A percentile compares a stretch with the other conserved stretches of the same genome.
Evolutionary conservation across 805 yeast species (phyloP).

Genomic region (Candida boidinii): DNA sequence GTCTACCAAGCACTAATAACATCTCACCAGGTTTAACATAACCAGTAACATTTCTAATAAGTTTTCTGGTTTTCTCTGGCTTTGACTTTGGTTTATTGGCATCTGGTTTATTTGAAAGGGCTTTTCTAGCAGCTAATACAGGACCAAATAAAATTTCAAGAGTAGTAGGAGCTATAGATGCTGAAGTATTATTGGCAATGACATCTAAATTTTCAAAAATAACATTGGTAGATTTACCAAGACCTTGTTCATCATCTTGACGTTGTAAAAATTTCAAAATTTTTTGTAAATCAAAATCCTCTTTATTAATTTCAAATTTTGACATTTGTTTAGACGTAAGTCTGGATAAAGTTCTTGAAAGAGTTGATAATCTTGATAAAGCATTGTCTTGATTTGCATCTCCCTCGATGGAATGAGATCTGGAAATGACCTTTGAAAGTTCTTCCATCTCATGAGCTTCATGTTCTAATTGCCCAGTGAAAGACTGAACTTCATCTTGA

Average conservation of each 20-base stretch:
- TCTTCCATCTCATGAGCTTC: too few species aligned
- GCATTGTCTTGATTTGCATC: too few species aligned
- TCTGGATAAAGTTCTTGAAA: slow-evolving; percentile 12
- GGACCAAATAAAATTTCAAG: slow-evolving; percentile 30
- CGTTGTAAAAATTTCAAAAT: slow-evolving; percentile 29
- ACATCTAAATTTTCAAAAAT: slow-evolving; percentile 31
- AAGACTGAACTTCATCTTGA: too few species aligned
- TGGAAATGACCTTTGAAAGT: too few species aligned
- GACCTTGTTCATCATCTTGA: slow-evolving; percentile 37
- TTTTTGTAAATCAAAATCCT: slow-evolving; percentile 32
- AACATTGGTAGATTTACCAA: slow-evolving; percentile 38
- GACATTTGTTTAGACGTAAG: slow-evolving; percentile 12
- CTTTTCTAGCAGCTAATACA: not conserved
- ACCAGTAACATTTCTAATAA: slow-evolving; percentile 16
- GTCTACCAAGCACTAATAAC: slow-evolving; percentile 57
- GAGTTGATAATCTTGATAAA: slow-evolving; percentile 9
- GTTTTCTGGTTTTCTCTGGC: slow-evolving; percentile 14
- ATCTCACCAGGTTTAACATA: slow-evolving; percentile 43
- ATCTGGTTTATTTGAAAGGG: slow-evolving; percentile 5
- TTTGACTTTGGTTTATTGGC: slow-evolving; percentile 4
- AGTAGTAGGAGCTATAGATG: slow-evolving; percentile 35
- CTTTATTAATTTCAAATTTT: slow-evolving; percentile 18
- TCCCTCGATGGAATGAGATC: too few species aligned
- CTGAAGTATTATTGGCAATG: slow-evolving; percentile 40
- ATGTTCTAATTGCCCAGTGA: too few species aligned